phyloP scores from a whole-genome alignment of 306 rosid species.

The Mimosa bimucronata region DNA sequence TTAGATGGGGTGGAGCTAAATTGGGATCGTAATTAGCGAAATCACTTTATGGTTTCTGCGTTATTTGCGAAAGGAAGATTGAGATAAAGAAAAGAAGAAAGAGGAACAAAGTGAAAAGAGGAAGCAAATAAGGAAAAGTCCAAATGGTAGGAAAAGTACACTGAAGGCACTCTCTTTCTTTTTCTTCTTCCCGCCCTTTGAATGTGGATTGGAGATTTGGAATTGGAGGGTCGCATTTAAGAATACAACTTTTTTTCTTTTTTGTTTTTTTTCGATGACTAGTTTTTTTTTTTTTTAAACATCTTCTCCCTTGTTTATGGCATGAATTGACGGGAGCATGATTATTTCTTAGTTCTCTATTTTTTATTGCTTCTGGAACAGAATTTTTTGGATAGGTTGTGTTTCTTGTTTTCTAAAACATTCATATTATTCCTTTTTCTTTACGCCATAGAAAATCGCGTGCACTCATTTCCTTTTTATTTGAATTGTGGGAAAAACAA shows the following conservation, averaged over 20 bases:
- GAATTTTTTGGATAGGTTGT: no score
- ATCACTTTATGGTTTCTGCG: slow-evolving; percentile 23
- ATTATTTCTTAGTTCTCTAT: background rate
- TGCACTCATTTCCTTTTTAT: no score
- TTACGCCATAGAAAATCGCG: no score
- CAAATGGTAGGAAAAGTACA: background rate
- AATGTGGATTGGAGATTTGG: background rate
- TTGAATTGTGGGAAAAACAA: no score
- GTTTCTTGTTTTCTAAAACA: no score
- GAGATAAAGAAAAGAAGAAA: background rate
- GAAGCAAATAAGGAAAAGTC: slow-evolving; percentile 5
- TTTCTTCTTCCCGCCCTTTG: background rate
- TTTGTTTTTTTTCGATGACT: no score
- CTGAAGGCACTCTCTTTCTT: background rate
- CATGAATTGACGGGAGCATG: background rate
- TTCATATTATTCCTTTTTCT: no score
- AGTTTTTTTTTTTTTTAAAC: background rate
- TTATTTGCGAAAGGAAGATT: slow-evolving; percentile 18
- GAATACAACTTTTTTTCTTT: background rate
- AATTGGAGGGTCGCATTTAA: background rate
- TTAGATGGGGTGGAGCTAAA: slow-evolving; percentile 28
- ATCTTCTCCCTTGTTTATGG: background rate
- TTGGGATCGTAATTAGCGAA: slow-evolving; percentile 53
- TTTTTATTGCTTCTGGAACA: no score
- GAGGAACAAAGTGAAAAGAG: background rate